These are phyloP conservation scores for Solanum appendiculatum DNA, from an alignment of 257 asterid species.

Conservation along the genomic window DNA sequence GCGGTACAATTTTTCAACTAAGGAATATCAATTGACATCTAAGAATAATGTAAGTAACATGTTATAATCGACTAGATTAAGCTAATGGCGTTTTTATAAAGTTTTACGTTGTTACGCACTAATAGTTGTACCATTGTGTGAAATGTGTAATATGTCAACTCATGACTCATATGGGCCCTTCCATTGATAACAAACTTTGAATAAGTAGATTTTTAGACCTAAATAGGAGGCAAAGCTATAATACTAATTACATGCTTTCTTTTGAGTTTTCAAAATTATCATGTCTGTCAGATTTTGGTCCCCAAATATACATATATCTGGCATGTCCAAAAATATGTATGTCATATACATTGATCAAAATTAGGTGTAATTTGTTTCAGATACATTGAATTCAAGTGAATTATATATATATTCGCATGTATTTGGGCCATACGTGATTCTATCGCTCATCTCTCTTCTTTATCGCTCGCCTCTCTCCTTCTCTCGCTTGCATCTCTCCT, in stretches of 20 bases:
- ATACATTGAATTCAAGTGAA: neutral
- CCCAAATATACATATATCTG: no score
- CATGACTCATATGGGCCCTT: neutral
- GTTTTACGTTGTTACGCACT: neutral
- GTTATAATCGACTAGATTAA: neutral
- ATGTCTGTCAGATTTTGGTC: neutral
- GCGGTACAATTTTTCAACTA: no score
- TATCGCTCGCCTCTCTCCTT: neutral
- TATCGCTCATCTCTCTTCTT: neutral
- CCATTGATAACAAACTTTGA: neutral
- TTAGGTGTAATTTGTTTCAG: no score
- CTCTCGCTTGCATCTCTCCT: neutral
- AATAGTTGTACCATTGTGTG: neutral
- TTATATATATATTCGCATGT: no score
- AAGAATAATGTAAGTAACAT: neutral
- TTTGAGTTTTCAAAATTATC: neutral
- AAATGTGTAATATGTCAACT: neutral
- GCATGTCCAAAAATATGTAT: no score
- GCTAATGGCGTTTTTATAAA: neutral
- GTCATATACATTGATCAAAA: no score
- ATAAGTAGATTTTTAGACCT: neutral
- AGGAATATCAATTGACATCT: neutral
- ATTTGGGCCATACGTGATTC: neutral
- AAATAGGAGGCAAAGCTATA: neutral
- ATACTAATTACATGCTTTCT: neutral